Conservation (phyloP, 2,329 filamentous ascomycete species). For the Fonsecaea erecta region DNA sequence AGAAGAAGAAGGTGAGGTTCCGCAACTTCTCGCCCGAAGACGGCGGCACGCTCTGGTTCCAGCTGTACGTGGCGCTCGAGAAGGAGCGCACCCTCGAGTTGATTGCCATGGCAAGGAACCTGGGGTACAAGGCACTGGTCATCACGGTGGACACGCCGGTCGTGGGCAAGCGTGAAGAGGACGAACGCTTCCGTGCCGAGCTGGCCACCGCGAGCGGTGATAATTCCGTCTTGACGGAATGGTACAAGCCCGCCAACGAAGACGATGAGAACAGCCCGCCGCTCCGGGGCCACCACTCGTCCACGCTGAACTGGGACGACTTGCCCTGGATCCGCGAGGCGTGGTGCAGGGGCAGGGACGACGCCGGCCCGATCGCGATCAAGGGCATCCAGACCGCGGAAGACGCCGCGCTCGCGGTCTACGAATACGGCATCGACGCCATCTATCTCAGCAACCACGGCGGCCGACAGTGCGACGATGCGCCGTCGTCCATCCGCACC, state of each 20-base stretch:
- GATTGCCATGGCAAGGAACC: conserved; percentile 44
- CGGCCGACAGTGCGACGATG: conserved; percentile 60
- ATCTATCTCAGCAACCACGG: conserved; percentile 65
- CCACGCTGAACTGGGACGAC: conserved; percentile 59
- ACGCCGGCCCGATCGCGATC: conserved; percentile 59
- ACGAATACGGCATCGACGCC: conserved; percentile 57
- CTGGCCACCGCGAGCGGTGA: conserved; percentile 36
- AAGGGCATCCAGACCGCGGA: conserved; percentile 64
- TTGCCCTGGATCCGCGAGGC: conserved; percentile 56
- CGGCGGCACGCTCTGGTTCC: conserved; percentile 37
- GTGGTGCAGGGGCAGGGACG: conserved; percentile 40
- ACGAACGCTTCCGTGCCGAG: conserved; percentile 58
- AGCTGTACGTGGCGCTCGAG: conserved; percentile 61
- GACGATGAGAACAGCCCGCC: conserved; percentile 57
- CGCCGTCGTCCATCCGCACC: conserved; percentile 55
- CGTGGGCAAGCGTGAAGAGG: conserved; percentile 60
- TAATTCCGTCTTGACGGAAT: conserved; percentile 40
- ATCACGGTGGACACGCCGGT: conserved; percentile 41
- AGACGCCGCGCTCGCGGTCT: conserved; percentile 56
- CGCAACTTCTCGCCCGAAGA: conserved; percentile 42
- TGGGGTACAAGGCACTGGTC: conserved; percentile 34
- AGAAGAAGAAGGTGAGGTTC: conserved; percentile 13
- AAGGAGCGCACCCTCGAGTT: conserved; percentile 53
- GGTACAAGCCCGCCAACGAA: conserved; percentile 49
- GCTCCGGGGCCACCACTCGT: conserved; percentile 59